A percentile compares a stretch with the other conserved stretches of the same genome.
Conservation (phyloP, 495 filamentous ascomycete species). For the Penicillium simplicissimum region DNA sequence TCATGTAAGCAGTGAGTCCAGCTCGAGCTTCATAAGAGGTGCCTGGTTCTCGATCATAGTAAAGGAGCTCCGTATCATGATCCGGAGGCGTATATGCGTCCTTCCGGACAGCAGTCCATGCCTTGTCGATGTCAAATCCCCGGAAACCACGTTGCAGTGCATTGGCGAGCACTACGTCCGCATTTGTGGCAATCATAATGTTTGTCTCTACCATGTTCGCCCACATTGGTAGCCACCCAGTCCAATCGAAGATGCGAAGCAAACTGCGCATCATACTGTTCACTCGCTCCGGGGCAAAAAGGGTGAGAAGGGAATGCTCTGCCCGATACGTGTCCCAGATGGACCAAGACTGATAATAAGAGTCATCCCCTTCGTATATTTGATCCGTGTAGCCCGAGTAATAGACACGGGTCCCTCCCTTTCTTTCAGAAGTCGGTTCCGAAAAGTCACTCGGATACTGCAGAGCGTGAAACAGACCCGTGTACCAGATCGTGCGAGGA, state of each 20-base stretch:
- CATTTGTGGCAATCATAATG: constrained; percentile 36
- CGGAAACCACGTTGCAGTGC: constrained; percentile 29
- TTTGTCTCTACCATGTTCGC: constrained; percentile 32
- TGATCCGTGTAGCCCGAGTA: constrained; percentile 34
- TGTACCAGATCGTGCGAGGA: constrained; percentile 29
- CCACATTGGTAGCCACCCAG: constrained; percentile 33
- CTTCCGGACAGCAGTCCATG: constrained; percentile 28
- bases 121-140: constrained; percentile 22
- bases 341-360: constrained; percentile 35
- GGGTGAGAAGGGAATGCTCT: constrained; percentile 26
- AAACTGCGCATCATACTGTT: constrained; percentile 34
- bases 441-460: constrained; percentile 34
- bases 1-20: constrained; percentile 28
- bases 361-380: constrained; percentile 22
- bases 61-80: constrained; percentile 22
- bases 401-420: constrained; percentile 10
- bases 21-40: constrained; percentile 29
- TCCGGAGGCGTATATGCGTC: constrained; percentile 29
- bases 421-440: constrained; percentile 19
- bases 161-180: constrained; percentile 29
- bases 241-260: constrained; percentile 31
- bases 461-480: constrained; percentile 27
- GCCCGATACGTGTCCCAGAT: constrained; percentile 35
- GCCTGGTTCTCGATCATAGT: constrained; percentile 30
- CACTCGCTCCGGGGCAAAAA: constrained; percentile 30